A percentile compares a stretch with the other conserved stretches of the same genome.
phyloP scores from a whole-genome alignment of 805 yeast genomes.

The Saccharomycopsis sp. region DNA sequence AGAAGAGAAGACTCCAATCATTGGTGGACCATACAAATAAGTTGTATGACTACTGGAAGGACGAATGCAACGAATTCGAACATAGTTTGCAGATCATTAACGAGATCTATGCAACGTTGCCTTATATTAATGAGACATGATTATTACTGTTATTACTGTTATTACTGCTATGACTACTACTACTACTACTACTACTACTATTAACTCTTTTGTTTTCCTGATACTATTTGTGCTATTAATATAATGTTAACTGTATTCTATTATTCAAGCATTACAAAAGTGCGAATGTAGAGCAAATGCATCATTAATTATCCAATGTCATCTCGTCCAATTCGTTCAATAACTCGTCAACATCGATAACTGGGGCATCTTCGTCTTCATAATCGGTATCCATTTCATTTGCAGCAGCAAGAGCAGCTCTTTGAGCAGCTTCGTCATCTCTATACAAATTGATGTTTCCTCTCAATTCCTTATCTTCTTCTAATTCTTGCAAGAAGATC shows the following conservation, averaged over 20 bases:
- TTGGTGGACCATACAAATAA: slow-evolving; percentile 10
- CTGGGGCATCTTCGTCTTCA: slow-evolving; percentile 78
- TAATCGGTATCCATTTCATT: slow-evolving; percentile 42
- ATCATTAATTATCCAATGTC: slow-evolving; percentile 58
- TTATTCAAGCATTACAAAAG: too few relatives aligned
- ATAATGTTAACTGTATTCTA: too few relatives aligned
- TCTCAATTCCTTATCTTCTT: slow-evolving; percentile 93
- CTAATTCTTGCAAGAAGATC: slow-evolving; percentile 91
- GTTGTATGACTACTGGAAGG: slow-evolving; percentile 18
- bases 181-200: too few relatives aligned
- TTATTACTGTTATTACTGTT: too few relatives aligned
- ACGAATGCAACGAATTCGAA: slow-evolving; percentile 15
- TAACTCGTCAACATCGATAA: slow-evolving; percentile 83
- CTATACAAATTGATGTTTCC: slow-evolving; percentile 86
- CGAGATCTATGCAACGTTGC: slow-evolving; percentile 11
- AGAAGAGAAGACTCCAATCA: slow-evolving; percentile 3
- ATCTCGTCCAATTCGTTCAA: slow-evolving; percentile 92
- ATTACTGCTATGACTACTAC: too few relatives aligned
- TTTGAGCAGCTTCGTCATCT: slow-evolving; percentile 33
- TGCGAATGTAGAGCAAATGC: too few relatives aligned
- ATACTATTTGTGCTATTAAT: too few relatives aligned
- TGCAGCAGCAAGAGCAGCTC: slow-evolving; percentile 24
- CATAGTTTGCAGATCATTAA: slow-evolving; percentile 10
- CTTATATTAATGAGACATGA: slow-evolving; percentile 10
- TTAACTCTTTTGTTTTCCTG: too few relatives aligned